Conservation (phyloP, 352 stramenopile species). For the Phytophthora rubi region DNA sequence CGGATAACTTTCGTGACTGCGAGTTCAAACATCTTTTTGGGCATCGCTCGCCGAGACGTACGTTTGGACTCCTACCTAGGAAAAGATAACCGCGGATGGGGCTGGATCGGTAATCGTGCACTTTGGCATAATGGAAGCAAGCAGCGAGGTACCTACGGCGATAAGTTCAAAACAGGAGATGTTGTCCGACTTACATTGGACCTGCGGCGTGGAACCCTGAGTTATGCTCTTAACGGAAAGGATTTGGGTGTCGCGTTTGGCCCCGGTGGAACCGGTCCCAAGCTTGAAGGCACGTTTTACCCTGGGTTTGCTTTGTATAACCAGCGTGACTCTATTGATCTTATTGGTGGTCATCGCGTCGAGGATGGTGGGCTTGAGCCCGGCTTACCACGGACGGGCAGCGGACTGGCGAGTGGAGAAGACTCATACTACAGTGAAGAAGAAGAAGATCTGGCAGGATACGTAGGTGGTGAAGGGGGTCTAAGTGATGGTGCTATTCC, state of each 20-base stretch:
- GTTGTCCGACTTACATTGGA: constrained; percentile 86
- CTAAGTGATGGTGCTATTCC: constrained; percentile 50
- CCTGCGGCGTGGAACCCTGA: constrained; percentile 81
- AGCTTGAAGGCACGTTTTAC: constrained; percentile 89
- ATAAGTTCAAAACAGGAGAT: constrained; percentile 92
- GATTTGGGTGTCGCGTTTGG: constrained; percentile 90
- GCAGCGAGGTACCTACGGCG: constrained; percentile 88
- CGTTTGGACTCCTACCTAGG: constrained; percentile 90
- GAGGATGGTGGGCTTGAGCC: constrained; percentile 60
- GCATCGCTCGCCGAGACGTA: constrained; percentile 84
- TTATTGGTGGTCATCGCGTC: constrained; percentile 85
- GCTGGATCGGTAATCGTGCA: constrained; percentile 91
- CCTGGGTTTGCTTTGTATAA: constrained; percentile 90
- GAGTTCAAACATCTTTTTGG: constrained; percentile 92
- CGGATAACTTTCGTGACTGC: constrained; percentile 87
- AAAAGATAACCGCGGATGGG: constrained; percentile 93
- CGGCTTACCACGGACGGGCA: constrained; percentile 39
- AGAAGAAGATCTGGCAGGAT: constrained; percentile 62
- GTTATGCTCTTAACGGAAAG: constrained; percentile 90
- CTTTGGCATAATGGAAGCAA: constrained; percentile 93
- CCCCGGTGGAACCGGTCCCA: constrained; percentile 81
- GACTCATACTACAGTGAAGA: constrained; percentile 88
- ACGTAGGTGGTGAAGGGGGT: constrained; percentile 36
- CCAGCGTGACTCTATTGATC: constrained; percentile 85
- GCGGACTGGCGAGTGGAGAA: constrained; percentile 49